These are phyloP conservation scores for Amorphotheca resinae DNA, from an alignment of 495 filamentous ascomycete species.

Conservation along the genomic window DNA sequence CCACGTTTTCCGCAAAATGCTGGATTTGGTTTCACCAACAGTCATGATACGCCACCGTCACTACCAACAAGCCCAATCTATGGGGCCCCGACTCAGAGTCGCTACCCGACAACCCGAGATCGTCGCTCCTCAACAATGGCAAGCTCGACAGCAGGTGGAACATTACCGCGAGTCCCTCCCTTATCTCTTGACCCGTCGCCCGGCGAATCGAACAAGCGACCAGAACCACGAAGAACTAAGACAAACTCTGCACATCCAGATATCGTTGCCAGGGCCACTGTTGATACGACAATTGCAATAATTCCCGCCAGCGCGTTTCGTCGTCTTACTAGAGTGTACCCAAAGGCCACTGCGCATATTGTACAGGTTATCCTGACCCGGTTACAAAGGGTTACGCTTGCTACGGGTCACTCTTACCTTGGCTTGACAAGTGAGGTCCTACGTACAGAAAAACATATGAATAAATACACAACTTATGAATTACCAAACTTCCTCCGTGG, in stretches of 20 bases:
- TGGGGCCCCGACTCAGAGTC: slow-evolving; percentile 8
- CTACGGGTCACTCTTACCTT: slow-evolving; percentile 86
- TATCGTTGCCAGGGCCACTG: slow-evolving; percentile 90
- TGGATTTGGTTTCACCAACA: slow-evolving; percentile 11
- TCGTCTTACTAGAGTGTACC: slow-evolving; percentile 86
- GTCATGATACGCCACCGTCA: slow-evolving; percentile 19
- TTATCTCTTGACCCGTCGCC: slow-evolving; percentile 50
- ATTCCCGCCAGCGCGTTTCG: slow-evolving; percentile 94
- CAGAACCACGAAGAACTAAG: slow-evolving; percentile 34
- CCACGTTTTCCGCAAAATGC: slow-evolving; percentile 12
- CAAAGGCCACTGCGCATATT: slow-evolving; percentile 91
- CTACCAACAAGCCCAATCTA: slow-evolving; percentile 21
- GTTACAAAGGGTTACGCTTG: slow-evolving; percentile 86
- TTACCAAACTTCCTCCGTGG: slow-evolving; percentile 87
- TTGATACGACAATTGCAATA: slow-evolving; percentile 95
- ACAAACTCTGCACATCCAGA: slow-evolving; percentile 84
- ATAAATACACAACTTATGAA: slow-evolving; percentile 81
- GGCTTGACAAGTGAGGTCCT: slow-evolving; percentile 84
- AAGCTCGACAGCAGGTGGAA: slow-evolving; percentile 14
- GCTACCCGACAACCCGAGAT: slow-evolving; percentile 2
- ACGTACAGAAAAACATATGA: slow-evolving; percentile 81
- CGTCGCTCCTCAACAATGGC: slow-evolving; percentile 17
- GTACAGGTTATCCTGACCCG: slow-evolving; percentile 93
- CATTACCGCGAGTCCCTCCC: slow-evolving; percentile 51
- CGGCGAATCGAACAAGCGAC: slow-evolving; percentile 19